A percentile compares a stretch with the other conserved stretches of the same genome.
phyloP scores from a whole-genome alignment of 106 monocot species.

The Dendrobium huoshanense region DNA sequence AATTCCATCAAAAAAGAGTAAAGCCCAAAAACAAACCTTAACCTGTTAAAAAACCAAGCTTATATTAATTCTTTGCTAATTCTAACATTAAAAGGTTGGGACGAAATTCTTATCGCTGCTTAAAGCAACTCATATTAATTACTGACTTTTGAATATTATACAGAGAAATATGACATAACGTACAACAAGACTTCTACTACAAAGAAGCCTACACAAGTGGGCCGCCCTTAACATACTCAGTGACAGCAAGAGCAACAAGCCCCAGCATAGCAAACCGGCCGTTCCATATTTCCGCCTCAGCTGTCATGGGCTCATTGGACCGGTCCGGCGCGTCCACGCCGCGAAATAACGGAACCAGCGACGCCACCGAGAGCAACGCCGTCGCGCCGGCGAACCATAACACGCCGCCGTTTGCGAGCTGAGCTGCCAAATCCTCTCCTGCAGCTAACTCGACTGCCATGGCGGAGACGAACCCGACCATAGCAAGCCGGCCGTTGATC shows the following conservation, averaged over 20 bases:
- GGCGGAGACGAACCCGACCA: constrained; percentile 68
- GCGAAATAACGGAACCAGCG: constrained; percentile 58
- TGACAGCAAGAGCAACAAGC: constrained; percentile 55
- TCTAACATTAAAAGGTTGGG: no score
- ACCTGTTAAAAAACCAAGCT: no score
- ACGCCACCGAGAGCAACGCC: constrained; percentile 44
- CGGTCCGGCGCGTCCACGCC: constrained; percentile 44
- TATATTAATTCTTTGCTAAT: no score
- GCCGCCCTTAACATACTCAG: constrained; percentile 65
- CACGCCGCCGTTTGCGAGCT: constrained; percentile 44
- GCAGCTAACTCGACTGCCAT: constrained; percentile 47
- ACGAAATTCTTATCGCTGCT: no score
- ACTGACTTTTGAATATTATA: no score
- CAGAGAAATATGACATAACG: no score
- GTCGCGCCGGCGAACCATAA: constrained; percentile 37
- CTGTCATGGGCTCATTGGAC: constrained; percentile 33
- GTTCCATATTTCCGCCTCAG: constrained; percentile 71
- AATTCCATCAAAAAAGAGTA: no score
- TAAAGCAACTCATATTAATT: no score
- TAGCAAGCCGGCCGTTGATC: constrained; percentile 73
- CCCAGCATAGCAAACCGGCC: constrained; percentile 81
- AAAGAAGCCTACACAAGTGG: constrained; percentile 34
- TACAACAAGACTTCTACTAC: no score
- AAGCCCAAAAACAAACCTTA: no score
- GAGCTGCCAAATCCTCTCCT: constrained; percentile 35